phyloP scores from a whole-genome alignment of 257 asterid species.

The Solanum etuberosum region DNA sequence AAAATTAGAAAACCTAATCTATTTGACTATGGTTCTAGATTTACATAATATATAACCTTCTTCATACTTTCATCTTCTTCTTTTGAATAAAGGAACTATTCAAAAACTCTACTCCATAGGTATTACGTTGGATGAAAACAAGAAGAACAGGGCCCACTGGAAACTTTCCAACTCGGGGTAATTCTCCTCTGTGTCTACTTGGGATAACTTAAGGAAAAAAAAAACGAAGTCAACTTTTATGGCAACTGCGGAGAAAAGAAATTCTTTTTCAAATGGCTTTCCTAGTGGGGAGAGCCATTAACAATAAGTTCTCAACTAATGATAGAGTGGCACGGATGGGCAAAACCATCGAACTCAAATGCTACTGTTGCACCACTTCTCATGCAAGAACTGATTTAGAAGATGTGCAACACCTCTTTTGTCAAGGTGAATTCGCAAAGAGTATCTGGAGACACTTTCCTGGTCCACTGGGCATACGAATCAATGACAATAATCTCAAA shows the following conservation, averaged over 20 bases:
- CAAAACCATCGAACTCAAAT: not conserved
- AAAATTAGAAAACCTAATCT: not conserved
- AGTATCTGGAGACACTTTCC: not conserved
- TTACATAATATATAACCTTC: not conserved
- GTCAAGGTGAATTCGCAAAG: not conserved
- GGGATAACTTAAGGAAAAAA: not conserved
- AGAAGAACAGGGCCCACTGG: not conserved
- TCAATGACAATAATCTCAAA: too few relatives aligned
- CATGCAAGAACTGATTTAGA: not conserved
- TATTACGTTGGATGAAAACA: not conserved
- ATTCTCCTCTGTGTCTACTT: not conserved
- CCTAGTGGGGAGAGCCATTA: not conserved
- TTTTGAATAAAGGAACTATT: not conserved
- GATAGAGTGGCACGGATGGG: not conserved
- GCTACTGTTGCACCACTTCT: not conserved
- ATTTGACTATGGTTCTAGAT: not conserved
- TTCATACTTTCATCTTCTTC: not conserved
- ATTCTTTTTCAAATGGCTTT: not conserved
- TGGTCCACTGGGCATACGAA: too few relatives aligned
- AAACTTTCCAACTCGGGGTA: not conserved
- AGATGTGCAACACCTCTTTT: not conserved
- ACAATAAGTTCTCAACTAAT: not conserved
- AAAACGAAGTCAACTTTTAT: not conserved
- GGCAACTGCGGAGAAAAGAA: not conserved
- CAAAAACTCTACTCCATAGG: not conserved